Evolutionary conservation across 352 stramenopile species (phyloP), one percentile per base, ranked within the genome.

Genomic region (Blastocystis sp.): DNA sequence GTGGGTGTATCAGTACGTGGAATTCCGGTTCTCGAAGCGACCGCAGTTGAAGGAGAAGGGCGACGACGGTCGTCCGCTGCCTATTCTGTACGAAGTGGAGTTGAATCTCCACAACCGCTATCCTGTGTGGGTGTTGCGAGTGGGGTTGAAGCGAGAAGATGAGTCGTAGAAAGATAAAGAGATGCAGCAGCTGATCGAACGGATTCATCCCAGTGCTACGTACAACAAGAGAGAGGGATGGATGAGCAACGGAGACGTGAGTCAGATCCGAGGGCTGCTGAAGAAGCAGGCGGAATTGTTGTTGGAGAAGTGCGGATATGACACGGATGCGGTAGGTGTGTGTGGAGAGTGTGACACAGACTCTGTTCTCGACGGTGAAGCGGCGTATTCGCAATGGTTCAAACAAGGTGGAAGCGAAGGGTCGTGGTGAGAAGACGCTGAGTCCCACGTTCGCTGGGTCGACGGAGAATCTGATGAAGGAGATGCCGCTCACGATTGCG

Each of bases 61-160:
- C 38, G 7, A 14, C 6, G 36, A 18, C 29, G 14, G 14, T 38
- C 14, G 32, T 18, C 36, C 59, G 8, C 59, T 71, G 14, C 59
- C 59, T 21, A n/a, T 14, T 14, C 36, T 71, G 38, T 71, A 71
- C 38, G 59, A 71, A 6, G 36, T 71, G 8, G 14, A 16, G 32
- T 24, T 71, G 24, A 71, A 44, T 71, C 59, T 71, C 14, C 59
- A 71, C n/a, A 71, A 71, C 38, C n/a, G 32, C 27, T 71, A 71
- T 44, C 59, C 59, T 16, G 11, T 71, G 14, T 71, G n/a, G n/a
- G n/a, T 46, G 16, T 14, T 71, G 8, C 38, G 21, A 64, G 54
- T 36, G 54, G 7, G 29, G 21, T 32, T 36, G 54, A 21, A 29
- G 24, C 11, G n/a, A 32, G 29, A 8, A 64, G 24, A 32, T 64